Percentiles rank a stretch among this genome's conserved stretches.
phyloP scores from a whole-genome alignment of 345 rosid species.

The Camelina neglecta region DNA sequence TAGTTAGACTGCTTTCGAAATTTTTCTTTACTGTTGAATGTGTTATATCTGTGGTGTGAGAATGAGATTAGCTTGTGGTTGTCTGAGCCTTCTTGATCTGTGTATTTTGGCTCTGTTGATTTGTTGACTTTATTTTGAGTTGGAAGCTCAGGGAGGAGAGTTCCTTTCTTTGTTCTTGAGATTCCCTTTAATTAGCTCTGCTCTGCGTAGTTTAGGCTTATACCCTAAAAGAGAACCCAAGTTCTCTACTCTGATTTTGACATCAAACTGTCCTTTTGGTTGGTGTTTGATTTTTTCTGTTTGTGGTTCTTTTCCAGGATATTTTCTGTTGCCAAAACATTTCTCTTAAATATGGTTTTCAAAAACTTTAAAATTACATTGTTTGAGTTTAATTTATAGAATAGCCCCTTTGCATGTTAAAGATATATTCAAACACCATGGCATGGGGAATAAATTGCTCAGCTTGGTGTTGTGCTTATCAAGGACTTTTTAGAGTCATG shows the following conservation, averaged over 20 bases:
- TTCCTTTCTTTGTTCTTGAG: conserved; percentile 18
- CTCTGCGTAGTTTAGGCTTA: conserved; percentile 18
- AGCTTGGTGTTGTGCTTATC: conserved; percentile 7
- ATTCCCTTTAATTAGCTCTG: neutral
- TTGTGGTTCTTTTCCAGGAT: conserved; percentile 10
- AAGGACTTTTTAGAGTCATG: conserved; percentile 14
- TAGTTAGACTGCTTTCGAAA: conserved; percentile 17
- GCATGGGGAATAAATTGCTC: conserved; percentile 8
- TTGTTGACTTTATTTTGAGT: conserved; percentile 24
- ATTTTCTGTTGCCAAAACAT: conserved; percentile 14
- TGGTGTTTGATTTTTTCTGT: conserved; percentile 1
- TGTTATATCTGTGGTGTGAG: conserved; percentile 5
- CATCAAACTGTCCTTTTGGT: conserved; percentile 23
- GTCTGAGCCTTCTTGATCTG: conserved; percentile 23
- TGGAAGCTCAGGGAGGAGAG: conserved; percentile 7
- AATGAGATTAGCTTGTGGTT: conserved; percentile 12
- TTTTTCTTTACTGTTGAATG: conserved; percentile 17
- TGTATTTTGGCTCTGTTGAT: conserved; percentile 25
- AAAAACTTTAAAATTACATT: conserved; percentile 9
- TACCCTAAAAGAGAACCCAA: neutral
- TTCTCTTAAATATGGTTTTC: conserved; percentile 14
- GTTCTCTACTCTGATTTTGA: conserved; percentile 19
- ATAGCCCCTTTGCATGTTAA: conserved; percentile 2
- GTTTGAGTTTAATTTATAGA: neutral
- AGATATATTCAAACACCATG: neutral